Base-by-base conservation (phyloP, 78 protist species). In the Dictyostelium firmibasis region DNA sequence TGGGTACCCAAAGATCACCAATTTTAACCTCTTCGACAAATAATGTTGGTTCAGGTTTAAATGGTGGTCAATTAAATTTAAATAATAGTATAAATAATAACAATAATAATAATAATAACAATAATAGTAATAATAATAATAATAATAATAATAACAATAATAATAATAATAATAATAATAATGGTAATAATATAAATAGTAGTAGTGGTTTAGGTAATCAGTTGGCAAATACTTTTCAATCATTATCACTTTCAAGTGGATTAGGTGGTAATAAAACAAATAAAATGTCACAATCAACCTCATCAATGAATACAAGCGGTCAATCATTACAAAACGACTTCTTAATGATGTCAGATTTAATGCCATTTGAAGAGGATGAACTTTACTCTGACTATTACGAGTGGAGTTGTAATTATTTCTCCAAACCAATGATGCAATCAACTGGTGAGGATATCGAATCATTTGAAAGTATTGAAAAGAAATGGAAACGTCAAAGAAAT, bases 321-420 rank as follows among this genome's bases (percentile, higher is more conserved):
- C 83, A 76, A 76, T 36, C 85, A 29, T 38, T 79, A 79, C 85
- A 62, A 44, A 60, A 35, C 25, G 86, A 57, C 10, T 50, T 82
- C n/a, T 57, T 35, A 50, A 57, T 50, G 13, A 23, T 57, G 20
- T 50, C 75, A 0, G 74, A 67, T 43, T 25, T 31, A 8, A 60
- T 77, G 77, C 76, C 83, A 60, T 83, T 78, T 62, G 96, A 81
- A 69, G 96, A 86, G 43, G 96, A 85, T 60, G 96, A 84, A 36
- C 86, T 92, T 36, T 89, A 72, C 67, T 86, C 94, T 33, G 83
- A 53, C 31, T 92, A 74, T 44, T 96, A 91, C 33, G 96, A 92
- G 62, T 96, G 96, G 96, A 76, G 87, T 27, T 96, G 97, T 41
- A 29, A 81, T 16, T 86, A 85, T 10, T 96, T 96, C 36, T 86